phyloP scores from a whole-genome alignment of 106 monocot genomes.

The Acorus calamus region DNA sequence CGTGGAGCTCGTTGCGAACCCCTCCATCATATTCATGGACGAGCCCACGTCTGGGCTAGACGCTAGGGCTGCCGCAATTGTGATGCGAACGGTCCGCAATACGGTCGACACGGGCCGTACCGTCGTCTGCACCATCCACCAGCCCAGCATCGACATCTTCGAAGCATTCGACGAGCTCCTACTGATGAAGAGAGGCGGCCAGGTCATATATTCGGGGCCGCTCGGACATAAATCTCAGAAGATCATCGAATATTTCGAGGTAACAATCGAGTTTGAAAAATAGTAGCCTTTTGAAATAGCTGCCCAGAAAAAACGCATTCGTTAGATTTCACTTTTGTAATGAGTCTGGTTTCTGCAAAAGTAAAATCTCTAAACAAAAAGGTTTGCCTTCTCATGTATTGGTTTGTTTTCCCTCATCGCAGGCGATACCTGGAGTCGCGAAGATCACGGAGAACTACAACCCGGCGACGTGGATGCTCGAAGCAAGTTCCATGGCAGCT shows the following conservation, averaged over 20 bases:
- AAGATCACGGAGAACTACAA: constrained; percentile 49
- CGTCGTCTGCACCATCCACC: constrained; percentile 58
- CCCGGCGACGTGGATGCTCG: constrained; percentile 77
- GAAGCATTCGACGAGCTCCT: constrained; percentile 58
- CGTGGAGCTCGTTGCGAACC: constrained; percentile 55
- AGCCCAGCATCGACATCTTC: constrained; percentile 57
- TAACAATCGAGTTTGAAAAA: background rate
- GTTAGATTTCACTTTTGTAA: no score
- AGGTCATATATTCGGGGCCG: constrained; percentile 45
- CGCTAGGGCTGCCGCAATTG: constrained; percentile 55
- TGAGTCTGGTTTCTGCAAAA: no score
- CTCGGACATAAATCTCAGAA: constrained; percentile 35
- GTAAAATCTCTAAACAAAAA: no score
- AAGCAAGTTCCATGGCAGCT: constrained; percentile 37
- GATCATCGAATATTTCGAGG: constrained; percentile 56
- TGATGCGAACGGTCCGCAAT: constrained; percentile 61
- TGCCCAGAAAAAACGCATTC: no score
- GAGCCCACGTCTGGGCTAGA: constrained; percentile 68
- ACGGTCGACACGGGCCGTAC: constrained; percentile 57
- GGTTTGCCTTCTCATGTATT: no score
- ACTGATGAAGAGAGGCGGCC: constrained; percentile 52
- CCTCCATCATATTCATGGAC: constrained; percentile 60
- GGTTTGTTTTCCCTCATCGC: background rate
- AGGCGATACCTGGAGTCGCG: constrained; percentile 45
- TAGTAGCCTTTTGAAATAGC: no score